Evolutionary conservation across 176 grass and related monocot species (phyloP), one percentile per base, ranked within the genome.

Genomic region (Aegilops sharonensis): DNA sequence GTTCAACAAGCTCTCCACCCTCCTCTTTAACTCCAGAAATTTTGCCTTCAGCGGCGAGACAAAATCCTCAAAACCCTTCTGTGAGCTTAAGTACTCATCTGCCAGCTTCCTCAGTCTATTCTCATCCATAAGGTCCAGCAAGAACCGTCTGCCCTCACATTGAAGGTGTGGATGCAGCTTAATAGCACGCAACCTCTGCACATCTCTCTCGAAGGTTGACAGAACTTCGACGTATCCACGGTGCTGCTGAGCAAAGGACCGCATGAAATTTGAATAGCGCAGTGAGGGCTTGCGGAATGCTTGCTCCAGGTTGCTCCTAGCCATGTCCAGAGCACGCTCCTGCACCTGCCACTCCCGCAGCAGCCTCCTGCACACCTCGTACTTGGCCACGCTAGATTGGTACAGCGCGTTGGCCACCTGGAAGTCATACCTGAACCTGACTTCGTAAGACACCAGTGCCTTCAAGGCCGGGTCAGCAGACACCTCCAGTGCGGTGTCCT

Each of bases 271-370:
- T 32, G 79, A 80, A 77, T 90, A 94, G 20, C 94, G 90, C 64
- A 91, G 86, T 8, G 90, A 82, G 6, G 92, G 85, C 85, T 94
- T 99, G 80, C 87, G 85, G 48, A 88, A 96, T 1, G 97, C 92
- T 82, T 90, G 84, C 62, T 99, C 94, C 36, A 99, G 90, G 88
- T 94, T 99, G 89, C 89, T 89, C 48, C 87, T 85, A 14, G 94
- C 97, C 6, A 92, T 99, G 54, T 94, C 94, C 52, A 99, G 87
- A 5, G 94, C 97, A 52, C 94, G 88, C 73, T 94, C 94, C 87
- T 99, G 97, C 39, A 99, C 97, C 89, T 94, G 90, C 72, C 79
- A 83, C 87, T 99, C 97, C 63, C 97, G 85, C 63, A 96, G 59
- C 67, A 99, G 61, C 68, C 97, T 85, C 68, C 83, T 81, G 85